Percentiles rank a stretch among this genome's conserved stretches.
Evolutionary conservation across 1,284 basidiomycete genomes (phyloP).

Genomic region (Rhodotorula sp.): DNA sequence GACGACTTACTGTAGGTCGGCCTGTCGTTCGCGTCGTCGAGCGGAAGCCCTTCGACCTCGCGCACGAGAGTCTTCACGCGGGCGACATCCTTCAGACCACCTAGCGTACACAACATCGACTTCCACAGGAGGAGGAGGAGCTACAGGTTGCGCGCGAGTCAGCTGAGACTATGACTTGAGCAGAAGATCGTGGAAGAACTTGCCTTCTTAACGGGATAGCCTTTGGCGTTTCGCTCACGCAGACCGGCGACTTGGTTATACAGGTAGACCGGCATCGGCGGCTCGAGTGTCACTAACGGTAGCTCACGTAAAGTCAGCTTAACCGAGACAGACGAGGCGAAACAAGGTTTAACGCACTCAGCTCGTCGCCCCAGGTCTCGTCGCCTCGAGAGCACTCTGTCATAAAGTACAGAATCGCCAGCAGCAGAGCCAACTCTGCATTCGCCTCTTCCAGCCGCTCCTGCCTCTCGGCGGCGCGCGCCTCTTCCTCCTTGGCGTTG

Average conservation of each 20-base stretch:
- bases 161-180: background rate
- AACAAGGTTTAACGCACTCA: slow-evolving; percentile 64
- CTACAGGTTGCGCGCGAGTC: slow-evolving; percentile 51
- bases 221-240: slow-evolving; percentile 89
- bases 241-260: slow-evolving; percentile 84
- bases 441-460: slow-evolving; percentile 82
- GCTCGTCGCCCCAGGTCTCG: slow-evolving; percentile 88
- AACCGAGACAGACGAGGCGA: background rate
- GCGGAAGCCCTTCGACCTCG: slow-evolving; percentile 61
- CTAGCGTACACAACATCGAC: slow-evolving; percentile 83
- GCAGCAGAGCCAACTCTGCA: slow-evolving; percentile 83
- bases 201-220: slow-evolving; percentile 94
- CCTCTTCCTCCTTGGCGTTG: slow-evolving; percentile 14
- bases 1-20: slow-evolving; percentile 8
- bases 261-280: slow-evolving; percentile 87
- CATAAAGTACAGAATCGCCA: slow-evolving; percentile 89
- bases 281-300: slow-evolving; percentile 80
- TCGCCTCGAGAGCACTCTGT: slow-evolving; percentile 88
- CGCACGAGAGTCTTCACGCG: slow-evolving; percentile 82
- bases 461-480: slow-evolving; percentile 57
- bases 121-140: slow-evolving; percentile 97
- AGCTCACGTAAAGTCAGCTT: background rate
- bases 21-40: slow-evolving; percentile 24
- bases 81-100: slow-evolving; percentile 80
- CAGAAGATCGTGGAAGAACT: slow-evolving; percentile 2